phyloP scores from a whole-genome alignment of 371 early-diverging fungal genomes.

The Mucor racemosus region DNA sequence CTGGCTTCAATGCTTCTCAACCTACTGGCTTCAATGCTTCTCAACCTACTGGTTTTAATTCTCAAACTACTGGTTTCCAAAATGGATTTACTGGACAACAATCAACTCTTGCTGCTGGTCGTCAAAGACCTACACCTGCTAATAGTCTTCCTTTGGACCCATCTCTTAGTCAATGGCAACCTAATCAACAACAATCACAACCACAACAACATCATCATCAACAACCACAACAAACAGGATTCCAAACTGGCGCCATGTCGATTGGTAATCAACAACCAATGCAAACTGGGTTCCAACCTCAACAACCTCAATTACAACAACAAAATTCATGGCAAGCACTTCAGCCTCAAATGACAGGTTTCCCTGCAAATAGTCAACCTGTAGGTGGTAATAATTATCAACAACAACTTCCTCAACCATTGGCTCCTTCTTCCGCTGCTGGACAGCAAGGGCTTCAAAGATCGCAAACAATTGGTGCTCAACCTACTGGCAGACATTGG shows the following conservation, averaged over 20 bases:
- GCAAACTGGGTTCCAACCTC: slow-evolving; percentile 11
- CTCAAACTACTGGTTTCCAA: slow-evolving; percentile 4
- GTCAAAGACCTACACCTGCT: slow-evolving; percentile 36
- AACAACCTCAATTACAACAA: slow-evolving; percentile 14
- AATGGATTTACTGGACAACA: slow-evolving; percentile 2
- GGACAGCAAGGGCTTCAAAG: slow-evolving; percentile 32
- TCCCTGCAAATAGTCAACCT: slow-evolving; percentile 34
- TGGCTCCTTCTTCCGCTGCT: slow-evolving; percentile 35
- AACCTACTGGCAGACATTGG: slow-evolving; percentile 63
- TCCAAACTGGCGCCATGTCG: slow-evolving; percentile 3
- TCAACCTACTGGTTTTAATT: slow-evolving; percentile 11
- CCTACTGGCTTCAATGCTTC: slow-evolving; percentile 10
- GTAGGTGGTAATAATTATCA: slow-evolving; percentile 29
- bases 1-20: slow-evolving; percentile 12
- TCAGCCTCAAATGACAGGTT: slow-evolving; percentile 53
- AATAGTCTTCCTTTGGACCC: slow-evolving; percentile 34
- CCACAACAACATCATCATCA: too few species aligned
- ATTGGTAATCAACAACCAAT: slow-evolving; percentile 5
- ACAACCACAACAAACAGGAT: slow-evolving; percentile 13
- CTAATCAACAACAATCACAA: slow-evolving; percentile 9
- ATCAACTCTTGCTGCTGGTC: slow-evolving; percentile 16
- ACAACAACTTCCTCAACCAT: slow-evolving; percentile 23
- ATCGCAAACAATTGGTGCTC: slow-evolving; percentile 32
- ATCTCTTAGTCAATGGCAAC: slow-evolving; percentile 41
- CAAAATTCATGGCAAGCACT: slow-evolving; percentile 35